phyloP scores from a whole-genome alignment of 2,329 filamentous ascomycete genomes.

The Fusarium sp. region DNA sequence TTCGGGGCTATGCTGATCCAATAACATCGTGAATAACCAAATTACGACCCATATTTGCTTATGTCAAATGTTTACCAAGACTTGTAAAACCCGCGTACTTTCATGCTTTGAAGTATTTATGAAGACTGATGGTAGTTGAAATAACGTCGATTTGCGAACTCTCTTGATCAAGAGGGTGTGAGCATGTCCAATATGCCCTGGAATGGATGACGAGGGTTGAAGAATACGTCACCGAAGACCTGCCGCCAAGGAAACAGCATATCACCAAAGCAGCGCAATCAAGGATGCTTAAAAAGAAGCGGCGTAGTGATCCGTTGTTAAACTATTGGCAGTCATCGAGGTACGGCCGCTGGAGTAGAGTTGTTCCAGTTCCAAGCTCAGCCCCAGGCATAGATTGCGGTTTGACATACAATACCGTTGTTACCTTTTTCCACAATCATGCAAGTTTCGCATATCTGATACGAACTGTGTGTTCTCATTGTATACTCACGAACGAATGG shows the following conservation, averaged over 20 bases:
- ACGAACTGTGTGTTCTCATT: not conserved
- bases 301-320: too few species aligned
- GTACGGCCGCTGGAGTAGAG: not conserved
- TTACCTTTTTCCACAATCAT: not conserved
- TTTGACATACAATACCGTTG: not conserved
- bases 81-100: not conserved
- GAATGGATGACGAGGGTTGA: not conserved
- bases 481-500: not conserved
- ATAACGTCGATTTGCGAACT: not conserved
- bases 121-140: accelerated
- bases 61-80: not conserved
- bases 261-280: not conserved
- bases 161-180: not conserved
- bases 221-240: not conserved
- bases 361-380: not conserved
- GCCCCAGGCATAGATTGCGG: not conserved
- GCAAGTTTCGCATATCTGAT: not conserved
- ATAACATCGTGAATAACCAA: not conserved
- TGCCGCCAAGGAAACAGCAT: not conserved
- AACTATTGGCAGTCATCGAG: too few species aligned
- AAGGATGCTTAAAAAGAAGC: not conserved
- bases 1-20: constrained; percentile 1
- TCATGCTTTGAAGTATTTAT: not conserved
- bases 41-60: not conserved
- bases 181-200: not conserved